Evolutionary conservation across 1,284 basidiomycete species (phyloP).

Genomic region (Boletellus dicymbophilus): DNA sequence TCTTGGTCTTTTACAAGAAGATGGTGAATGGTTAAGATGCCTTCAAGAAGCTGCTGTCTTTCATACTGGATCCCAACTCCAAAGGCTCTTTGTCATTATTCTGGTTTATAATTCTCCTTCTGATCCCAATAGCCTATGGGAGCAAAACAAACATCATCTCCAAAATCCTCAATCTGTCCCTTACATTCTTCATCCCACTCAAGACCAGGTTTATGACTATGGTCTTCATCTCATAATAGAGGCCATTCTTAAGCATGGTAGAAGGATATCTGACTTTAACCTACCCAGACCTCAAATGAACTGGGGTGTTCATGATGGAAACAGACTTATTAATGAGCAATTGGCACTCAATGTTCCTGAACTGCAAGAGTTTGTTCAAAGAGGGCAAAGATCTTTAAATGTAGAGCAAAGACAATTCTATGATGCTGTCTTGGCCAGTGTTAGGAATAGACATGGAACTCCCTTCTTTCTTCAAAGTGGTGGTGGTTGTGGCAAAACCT

Average conservation of each 20-base stretch:
- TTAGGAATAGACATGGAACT: no score
- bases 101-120: not conserved
- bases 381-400: not conserved
- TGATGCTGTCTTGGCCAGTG: not conserved
- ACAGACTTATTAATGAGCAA: not conserved
- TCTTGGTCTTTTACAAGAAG: constrained; percentile 38
- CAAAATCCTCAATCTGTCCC: not conserved
- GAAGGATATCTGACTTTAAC: not conserved
- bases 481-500: not conserved
- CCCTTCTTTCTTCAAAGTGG: not conserved
- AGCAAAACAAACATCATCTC: not conserved
- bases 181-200: not conserved
- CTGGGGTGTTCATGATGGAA: not conserved
- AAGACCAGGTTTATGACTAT: not conserved
- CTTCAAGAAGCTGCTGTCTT: constrained; percentile 36
- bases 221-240: not conserved
- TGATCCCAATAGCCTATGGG: not conserved
- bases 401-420: not conserved
- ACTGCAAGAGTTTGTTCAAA: not conserved
- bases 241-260: not conserved
- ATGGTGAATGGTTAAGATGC: constrained; percentile 37
- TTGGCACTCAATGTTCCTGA: no score
- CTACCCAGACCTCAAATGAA: not conserved
- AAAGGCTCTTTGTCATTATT: constrained; percentile 28
- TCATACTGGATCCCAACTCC: constrained; percentile 28